Evolutionary conservation across 306 rosid species (phyloP).

Genomic region (Arachis stenosperma): DNA sequence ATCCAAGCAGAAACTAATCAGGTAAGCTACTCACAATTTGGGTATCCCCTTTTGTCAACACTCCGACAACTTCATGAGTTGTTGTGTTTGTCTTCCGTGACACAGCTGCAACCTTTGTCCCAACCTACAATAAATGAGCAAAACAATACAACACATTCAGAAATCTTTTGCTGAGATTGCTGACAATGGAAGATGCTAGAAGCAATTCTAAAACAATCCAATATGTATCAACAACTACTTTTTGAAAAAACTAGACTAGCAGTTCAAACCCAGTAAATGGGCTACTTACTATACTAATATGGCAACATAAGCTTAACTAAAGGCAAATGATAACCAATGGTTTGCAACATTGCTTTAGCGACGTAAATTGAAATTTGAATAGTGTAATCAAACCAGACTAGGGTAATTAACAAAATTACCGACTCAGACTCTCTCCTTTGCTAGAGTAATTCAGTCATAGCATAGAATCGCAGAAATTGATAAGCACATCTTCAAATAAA

Average conservation of each 20-base stretch:
- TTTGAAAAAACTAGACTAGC: not conserved
- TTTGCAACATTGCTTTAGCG: not conserved
- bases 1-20: constrained; percentile 16
- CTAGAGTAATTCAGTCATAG: not conserved
- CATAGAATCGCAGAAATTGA: not conserved
- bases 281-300: not conserved
- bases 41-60: constrained; percentile 82
- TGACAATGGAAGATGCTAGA: not conserved
- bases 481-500: not conserved
- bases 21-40: constrained; percentile 71
- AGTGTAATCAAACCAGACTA: not conserved
- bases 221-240: not conserved
- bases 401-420: not conserved
- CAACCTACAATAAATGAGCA: constrained; percentile 61
- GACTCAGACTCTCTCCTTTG: not conserved
- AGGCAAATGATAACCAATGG: not conserved
- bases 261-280: not conserved
- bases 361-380: not conserved
- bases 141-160: constrained; percentile 3
- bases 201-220: constrained; percentile 22
- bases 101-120: constrained; percentile 97
- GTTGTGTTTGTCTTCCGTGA: constrained; percentile 96
- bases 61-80: constrained; percentile 94
- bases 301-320: not conserved
- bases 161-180: constrained; percentile 10